Conservation (phyloP, 148 eudicot genomes). For the Chenopodium album region DNA sequence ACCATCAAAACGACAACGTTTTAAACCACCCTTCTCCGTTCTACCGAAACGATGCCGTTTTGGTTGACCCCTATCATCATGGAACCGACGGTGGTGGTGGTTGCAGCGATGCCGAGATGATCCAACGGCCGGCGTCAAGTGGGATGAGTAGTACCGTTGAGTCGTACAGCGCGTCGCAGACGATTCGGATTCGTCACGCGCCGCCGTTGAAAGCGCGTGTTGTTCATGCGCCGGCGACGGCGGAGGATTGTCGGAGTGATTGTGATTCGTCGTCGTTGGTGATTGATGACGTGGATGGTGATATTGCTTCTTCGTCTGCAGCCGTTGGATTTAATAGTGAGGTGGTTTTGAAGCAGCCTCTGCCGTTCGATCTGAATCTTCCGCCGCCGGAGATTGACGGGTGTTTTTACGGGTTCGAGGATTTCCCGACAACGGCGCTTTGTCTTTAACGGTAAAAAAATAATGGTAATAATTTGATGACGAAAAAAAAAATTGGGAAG, state of each 20-base stretch:
- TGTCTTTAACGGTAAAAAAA: slow-evolving; percentile 33
- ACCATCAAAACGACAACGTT: slow-evolving; percentile 16
- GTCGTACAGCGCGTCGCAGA: slow-evolving; percentile 33
- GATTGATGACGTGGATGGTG: slow-evolving; percentile 27
- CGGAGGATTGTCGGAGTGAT: slow-evolving; percentile 42
- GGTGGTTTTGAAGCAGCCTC: slow-evolving; percentile 16
- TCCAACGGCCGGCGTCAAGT: slow-evolving; percentile 53
- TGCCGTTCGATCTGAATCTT: slow-evolving; percentile 47
- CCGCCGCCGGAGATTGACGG: slow-evolving; percentile 37
- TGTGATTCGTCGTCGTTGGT: slow-evolving; percentile 59
- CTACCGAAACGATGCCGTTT: slow-evolving; percentile 13
- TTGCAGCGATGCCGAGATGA: slow-evolving; percentile 24
- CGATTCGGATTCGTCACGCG: not conserved
- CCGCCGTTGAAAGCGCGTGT: not conserved
- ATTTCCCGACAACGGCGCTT: slow-evolving; percentile 35
- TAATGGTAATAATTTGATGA: not conserved
- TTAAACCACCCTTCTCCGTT: not conserved
- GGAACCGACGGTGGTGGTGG: not conserved
- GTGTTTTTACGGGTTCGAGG: slow-evolving; percentile 28
- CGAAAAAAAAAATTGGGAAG: not conserved
- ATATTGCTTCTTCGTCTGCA: not conserved
- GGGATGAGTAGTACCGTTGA: slow-evolving; percentile 77
- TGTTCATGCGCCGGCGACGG: slow-evolving; percentile 22
- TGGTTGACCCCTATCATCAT: not conserved
- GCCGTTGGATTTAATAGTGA: slow-evolving; percentile 11